Percentiles rank a stretch among this genome's conserved stretches.
Conservation (phyloP, 805 yeast species). For the Cyberlindnera maritima region DNA sequence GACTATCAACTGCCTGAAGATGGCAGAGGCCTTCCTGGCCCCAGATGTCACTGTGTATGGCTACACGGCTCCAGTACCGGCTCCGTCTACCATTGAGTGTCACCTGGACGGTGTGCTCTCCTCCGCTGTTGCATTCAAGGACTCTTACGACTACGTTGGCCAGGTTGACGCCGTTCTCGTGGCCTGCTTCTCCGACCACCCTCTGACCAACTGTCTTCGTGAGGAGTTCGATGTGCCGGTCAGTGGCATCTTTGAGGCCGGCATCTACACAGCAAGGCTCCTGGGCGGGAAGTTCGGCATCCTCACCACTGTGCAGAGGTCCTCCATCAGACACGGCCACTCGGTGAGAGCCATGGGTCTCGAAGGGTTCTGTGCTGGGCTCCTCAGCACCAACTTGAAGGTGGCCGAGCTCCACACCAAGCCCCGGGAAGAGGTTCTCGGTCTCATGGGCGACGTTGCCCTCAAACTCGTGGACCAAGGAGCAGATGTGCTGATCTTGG, state of each 20-base stretch:
- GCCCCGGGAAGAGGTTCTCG: slow-evolving; percentile 30
- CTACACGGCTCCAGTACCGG: slow-evolving; percentile 28
- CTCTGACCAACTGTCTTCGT: slow-evolving; percentile 32
- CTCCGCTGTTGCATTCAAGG: slow-evolving; percentile 31
- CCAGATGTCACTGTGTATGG: slow-evolving; percentile 32
- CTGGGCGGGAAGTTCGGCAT: slow-evolving; percentile 34
- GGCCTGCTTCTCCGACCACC: slow-evolving; percentile 37
- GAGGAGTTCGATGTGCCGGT: slow-evolving; percentile 34
- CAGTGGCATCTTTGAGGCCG: slow-evolving; percentile 36
- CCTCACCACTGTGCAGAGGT: slow-evolving; percentile 31
- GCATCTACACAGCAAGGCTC: slow-evolving; percentile 31
- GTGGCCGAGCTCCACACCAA: slow-evolving; percentile 34
- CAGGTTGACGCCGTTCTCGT: slow-evolving; percentile 33
- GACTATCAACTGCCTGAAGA: slow-evolving; percentile 32
- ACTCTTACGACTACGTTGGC: slow-evolving; percentile 26
- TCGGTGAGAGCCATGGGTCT: slow-evolving; percentile 31
- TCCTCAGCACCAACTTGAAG: slow-evolving; percentile 31
- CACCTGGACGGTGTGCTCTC: slow-evolving; percentile 35
- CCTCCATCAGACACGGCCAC: slow-evolving; percentile 32
- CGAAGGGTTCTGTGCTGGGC: slow-evolving; percentile 32
- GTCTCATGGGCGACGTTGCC: slow-evolving; percentile 28
- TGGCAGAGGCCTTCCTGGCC: slow-evolving; percentile 29
- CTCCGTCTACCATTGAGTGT: slow-evolving; percentile 33
- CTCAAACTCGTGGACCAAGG: slow-evolving; percentile 28
- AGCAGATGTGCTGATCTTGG: slow-evolving; percentile 31